phyloP scores from a whole-genome alignment of 306 rosid genomes.

The Vicia faba region DNA sequence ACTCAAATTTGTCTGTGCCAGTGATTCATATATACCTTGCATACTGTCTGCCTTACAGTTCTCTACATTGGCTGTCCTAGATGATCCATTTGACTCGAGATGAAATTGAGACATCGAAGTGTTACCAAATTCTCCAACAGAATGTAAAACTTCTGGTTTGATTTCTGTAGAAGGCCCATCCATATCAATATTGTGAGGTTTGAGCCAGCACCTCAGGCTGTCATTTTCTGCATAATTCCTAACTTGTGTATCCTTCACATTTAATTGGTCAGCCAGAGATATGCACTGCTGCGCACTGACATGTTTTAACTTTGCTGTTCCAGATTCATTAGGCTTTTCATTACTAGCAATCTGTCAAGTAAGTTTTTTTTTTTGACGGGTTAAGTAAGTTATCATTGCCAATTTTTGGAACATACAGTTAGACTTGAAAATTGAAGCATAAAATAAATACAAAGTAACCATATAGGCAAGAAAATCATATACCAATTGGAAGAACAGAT shows the following conservation, averaged over 20 bases:
- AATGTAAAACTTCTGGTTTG: slow-evolving; percentile 61
- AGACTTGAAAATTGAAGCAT: slow-evolving; percentile 29
- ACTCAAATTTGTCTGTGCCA: slow-evolving; percentile 74
- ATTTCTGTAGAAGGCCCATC: slow-evolving; percentile 54
- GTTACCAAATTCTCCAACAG: slow-evolving; percentile 56
- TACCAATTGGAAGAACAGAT: background rate
- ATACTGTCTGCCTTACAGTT: slow-evolving; percentile 55
- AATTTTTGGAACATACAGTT: slow-evolving; percentile 30
- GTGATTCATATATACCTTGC: slow-evolving; percentile 66
- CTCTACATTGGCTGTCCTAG: slow-evolving; percentile 62
- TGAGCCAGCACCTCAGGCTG: slow-evolving; percentile 69
- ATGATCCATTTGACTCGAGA: slow-evolving; percentile 59
- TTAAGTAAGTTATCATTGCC: slow-evolving; percentile 43
- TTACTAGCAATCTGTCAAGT: slow-evolving; percentile 56
- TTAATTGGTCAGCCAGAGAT: slow-evolving; percentile 52
- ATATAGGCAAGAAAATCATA: slow-evolving; percentile 20
- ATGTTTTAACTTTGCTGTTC: slow-evolving; percentile 51
- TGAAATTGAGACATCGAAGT: slow-evolving; percentile 50
- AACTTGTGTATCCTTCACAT: slow-evolving; percentile 48
- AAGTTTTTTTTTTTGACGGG: slow-evolving; percentile 30
- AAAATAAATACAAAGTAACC: background rate
- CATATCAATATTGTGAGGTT: slow-evolving; percentile 54
- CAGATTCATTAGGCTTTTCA: slow-evolving; percentile 59
- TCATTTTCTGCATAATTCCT: slow-evolving; percentile 53
- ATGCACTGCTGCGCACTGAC: slow-evolving; percentile 47